phyloP scores from a whole-genome alignment of 345 rosid species.

The Ceriops decandra region DNA sequence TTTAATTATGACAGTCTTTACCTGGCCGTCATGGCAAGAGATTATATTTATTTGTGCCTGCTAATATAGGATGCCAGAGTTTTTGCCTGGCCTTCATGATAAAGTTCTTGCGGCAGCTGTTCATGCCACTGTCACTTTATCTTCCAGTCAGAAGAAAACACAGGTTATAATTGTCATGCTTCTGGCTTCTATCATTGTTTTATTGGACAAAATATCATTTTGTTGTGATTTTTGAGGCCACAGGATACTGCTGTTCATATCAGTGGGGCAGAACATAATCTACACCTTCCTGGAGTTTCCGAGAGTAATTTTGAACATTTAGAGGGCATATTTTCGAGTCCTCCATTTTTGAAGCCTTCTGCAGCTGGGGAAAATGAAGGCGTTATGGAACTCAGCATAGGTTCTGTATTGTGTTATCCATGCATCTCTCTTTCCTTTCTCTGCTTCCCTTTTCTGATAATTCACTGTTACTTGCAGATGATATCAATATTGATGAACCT shows the following conservation, averaged over 20 bases:
- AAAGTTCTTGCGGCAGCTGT: conserved; percentile 71
- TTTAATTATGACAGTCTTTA: neutral
- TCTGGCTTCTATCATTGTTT: conserved; percentile 6
- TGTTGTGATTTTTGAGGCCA: conserved; percentile 20
- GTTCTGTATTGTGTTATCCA: conserved; percentile 29
- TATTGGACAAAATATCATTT: conserved; percentile 10
- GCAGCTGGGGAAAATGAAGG: conserved; percentile 28
- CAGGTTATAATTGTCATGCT: conserved; percentile 33
- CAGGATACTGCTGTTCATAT: conserved; percentile 55
- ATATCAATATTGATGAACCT: conserved; percentile 67
- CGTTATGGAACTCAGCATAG: conserved; percentile 62
- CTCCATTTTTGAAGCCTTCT: conserved; percentile 64
- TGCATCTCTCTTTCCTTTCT: conserved; percentile 13
- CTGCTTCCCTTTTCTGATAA: conserved; percentile 15
- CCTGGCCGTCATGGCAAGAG: neutral
- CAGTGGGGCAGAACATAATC: conserved; percentile 38
- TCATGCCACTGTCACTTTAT: conserved; percentile 44
- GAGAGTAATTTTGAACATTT: conserved; percentile 39
- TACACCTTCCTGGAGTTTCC: conserved; percentile 36
- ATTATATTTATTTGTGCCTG: conserved; percentile 4
- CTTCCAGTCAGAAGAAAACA: conserved; percentile 41
- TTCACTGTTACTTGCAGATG: conserved; percentile 49
- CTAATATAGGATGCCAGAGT: conserved; percentile 60
- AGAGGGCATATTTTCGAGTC: conserved; percentile 57
- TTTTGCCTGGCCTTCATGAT: conserved; percentile 75